A percentile compares a stretch with the other conserved stretches of the same genome.
Evolutionary conservation across 345 rosid species (phyloP).

Genomic region (Anacardium occidentale): DNA sequence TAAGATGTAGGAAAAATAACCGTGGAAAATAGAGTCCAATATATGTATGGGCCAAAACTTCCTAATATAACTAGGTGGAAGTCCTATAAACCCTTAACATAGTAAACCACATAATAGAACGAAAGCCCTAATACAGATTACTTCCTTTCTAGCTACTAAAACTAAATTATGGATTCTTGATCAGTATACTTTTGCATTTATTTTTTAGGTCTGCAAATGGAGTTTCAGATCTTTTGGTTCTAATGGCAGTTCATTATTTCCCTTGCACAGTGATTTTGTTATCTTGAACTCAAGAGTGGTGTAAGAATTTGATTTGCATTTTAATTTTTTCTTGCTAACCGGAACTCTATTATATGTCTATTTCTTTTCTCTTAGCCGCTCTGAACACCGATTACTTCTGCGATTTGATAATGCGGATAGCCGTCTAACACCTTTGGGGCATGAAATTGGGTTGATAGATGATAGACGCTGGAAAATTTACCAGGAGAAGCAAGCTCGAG

Average conservation of each 20-base stretch:
- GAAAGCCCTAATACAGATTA: no score
- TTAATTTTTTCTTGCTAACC: not conserved
- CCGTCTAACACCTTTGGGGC: constrained; percentile 93
- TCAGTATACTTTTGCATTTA: not conserved
- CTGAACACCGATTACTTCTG: constrained; percentile 91
- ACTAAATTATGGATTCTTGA: no score
- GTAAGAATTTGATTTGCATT: not conserved
- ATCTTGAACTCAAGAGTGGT: no score
- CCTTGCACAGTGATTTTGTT: not conserved
- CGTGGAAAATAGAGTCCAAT: no score
- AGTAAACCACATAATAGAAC: no score
- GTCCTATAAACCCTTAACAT: no score
- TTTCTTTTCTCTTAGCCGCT: constrained; percentile 55
- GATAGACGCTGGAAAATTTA: constrained; percentile 87
- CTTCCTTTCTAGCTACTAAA: no score
- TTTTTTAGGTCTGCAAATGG: not conserved
- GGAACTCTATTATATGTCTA: constrained; percentile 9
- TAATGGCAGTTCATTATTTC: not conserved
- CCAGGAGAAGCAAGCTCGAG: constrained; percentile 81
- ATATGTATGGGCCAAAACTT: no score
- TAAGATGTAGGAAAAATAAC: no score
- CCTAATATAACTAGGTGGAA: no score
- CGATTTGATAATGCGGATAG: constrained; percentile 96
- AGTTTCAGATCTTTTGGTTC: not conserved
- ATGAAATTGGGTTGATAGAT: constrained; percentile 86